Conservation (phyloP, 2,329 filamentous ascomycete genomes). For the Talaromyces rugulosus region DNA sequence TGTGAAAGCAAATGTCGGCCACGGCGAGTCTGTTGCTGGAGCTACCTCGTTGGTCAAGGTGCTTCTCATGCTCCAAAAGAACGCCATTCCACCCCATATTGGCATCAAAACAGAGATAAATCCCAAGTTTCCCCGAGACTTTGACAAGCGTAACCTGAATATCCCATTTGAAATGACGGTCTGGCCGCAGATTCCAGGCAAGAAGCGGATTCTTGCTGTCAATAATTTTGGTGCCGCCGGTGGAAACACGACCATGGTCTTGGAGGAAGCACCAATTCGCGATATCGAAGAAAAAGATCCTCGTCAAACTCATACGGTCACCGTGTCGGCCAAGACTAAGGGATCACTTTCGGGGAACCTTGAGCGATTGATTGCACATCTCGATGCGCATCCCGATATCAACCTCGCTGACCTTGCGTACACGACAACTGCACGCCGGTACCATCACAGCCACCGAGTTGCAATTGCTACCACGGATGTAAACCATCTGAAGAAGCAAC, state of each 20-base stretch:
- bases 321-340: constrained; percentile 52
- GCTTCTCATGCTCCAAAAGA: constrained; percentile 35
- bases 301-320: constrained; percentile 52
- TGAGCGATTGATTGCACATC: background rate
- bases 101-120: constrained; percentile 44
- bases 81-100: constrained; percentile 28
- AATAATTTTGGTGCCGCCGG: constrained; percentile 71
- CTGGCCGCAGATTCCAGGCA: constrained; percentile 27
- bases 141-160: constrained; percentile 39
- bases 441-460: constrained; percentile 37
- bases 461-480: constrained; percentile 4
- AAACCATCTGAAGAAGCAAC: constrained; percentile 18
- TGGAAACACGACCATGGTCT: constrained; percentile 56
- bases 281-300: constrained; percentile 41
- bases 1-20: constrained; percentile 62
- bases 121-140: constrained; percentile 40
- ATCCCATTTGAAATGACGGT: constrained; percentile 44
- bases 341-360: constrained; percentile 47
- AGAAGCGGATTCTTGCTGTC: constrained; percentile 43
- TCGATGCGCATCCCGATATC: constrained; percentile 21
- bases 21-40: constrained; percentile 53
- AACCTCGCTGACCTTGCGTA: constrained; percentile 59
- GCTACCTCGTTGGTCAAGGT: constrained; percentile 25
- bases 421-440: constrained; percentile 58
- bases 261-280: constrained; percentile 35